Conservation (phyloP, 495 filamentous ascomycete species). For the Xylaria palmicola region DNA sequence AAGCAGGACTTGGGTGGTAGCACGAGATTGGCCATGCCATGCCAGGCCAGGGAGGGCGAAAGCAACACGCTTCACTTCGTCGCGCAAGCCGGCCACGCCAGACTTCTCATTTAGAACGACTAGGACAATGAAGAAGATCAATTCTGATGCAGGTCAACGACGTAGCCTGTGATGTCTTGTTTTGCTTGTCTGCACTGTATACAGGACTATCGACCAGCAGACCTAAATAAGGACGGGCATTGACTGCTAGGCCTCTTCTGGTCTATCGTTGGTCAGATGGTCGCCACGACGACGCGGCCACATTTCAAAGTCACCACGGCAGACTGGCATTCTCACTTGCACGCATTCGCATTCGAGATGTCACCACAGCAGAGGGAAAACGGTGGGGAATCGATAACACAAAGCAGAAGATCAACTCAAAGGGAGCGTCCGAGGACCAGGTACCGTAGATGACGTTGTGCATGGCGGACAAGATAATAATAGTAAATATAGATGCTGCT, state of each 20-base stretch:
- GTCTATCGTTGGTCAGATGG: neutral
- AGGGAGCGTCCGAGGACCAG: neutral
- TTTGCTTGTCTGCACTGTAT: neutral
- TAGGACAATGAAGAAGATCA: neutral
- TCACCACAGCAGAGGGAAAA: constrained; percentile 6
- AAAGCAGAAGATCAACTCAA: neutral
- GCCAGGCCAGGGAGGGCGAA: neutral
- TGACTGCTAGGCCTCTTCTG: neutral
- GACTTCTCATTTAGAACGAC: neutral
- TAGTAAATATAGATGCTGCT: constrained; percentile 1
- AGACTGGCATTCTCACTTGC: constrained; percentile 15
- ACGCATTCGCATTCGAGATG: constrained; percentile 6
- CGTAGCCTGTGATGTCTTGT: neutral
- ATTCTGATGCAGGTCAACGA: neutral
- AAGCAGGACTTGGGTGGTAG: neutral
- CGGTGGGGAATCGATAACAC: neutral
- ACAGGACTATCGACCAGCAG: neutral
- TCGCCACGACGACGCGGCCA: constrained; percentile 15
- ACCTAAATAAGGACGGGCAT: neutral
- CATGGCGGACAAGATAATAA: neutral
- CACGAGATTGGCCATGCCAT: neutral
- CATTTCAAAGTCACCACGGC: constrained; percentile 11
- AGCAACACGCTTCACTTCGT: neutral
- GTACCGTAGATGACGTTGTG: neutral
- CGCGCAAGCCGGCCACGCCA: neutral